Percentiles rank a stretch among this genome's conserved stretches.
These are phyloP conservation scores for Glaciozyma martinii DNA, from an alignment of 768 basidiomycete genomes.

Conservation along the genomic window DNA sequence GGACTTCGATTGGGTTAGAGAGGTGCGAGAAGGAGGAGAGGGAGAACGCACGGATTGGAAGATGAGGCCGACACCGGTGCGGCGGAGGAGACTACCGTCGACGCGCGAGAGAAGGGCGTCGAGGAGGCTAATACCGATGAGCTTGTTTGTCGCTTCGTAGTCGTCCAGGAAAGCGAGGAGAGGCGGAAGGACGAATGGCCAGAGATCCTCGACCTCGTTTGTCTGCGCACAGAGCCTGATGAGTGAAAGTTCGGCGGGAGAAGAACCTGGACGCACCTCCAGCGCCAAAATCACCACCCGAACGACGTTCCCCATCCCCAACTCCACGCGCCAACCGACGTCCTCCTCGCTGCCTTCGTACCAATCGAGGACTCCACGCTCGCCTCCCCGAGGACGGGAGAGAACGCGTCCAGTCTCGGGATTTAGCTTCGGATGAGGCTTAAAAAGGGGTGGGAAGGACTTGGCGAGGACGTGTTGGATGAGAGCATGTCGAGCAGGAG, in stretches of 20 bases:
- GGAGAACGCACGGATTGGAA: constrained; percentile 9
- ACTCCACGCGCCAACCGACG: constrained; percentile 8
- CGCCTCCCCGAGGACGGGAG: constrained; percentile 14
- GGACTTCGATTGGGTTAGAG: not conserved
- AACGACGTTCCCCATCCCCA: constrained; percentile 4
- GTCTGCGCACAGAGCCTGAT: not conserved
- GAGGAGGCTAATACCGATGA: constrained; percentile 8
- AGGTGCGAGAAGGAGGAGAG: too few relatives aligned
- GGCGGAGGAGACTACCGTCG: constrained; percentile 5
- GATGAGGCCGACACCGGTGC: constrained; percentile 22
- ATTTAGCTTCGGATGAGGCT: constrained; percentile 22
- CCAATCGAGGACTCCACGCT: constrained; percentile 6
- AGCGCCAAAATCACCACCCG: not conserved
- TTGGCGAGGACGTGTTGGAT: constrained; percentile 6
- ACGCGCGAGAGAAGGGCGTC: constrained; percentile 2
- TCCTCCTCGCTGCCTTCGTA: constrained; percentile 5
- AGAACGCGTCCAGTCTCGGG: constrained; percentile 17
- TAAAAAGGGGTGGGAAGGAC: constrained; percentile 18
- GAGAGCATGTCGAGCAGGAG: constrained; percentile 3
- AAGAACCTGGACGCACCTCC: constrained; percentile 1
- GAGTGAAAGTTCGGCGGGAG: not conserved
- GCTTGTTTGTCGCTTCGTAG: constrained; percentile 6
- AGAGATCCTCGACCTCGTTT: constrained; percentile 19
- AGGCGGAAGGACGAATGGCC: constrained; percentile 20
- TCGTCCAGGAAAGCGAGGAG: constrained; percentile 21